Evolutionary conservation across 1,139 yeast species (phyloP).

Genomic region (Pichia inconspicua): DNA sequence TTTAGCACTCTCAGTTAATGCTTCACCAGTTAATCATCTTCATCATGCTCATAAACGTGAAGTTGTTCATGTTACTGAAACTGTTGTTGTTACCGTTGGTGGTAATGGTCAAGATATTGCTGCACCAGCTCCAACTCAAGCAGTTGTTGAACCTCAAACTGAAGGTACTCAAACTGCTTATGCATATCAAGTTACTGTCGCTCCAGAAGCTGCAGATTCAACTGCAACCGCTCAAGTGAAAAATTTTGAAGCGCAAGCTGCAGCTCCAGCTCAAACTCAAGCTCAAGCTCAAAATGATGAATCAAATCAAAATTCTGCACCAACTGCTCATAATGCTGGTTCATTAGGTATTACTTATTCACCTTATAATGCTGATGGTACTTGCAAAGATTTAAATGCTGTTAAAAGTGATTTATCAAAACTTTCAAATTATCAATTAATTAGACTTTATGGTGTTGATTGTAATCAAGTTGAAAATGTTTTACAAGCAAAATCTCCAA

Average conservation of each 20-base stretch:
- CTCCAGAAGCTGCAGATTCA: conserved; percentile 22
- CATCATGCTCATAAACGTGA: conserved; percentile 42
- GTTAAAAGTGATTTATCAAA: conserved; percentile 53
- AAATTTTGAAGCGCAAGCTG: conserved; percentile 17
- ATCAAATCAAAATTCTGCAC: conserved; percentile 23
- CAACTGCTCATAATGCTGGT: conserved; percentile 26
- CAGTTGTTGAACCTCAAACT: conserved; percentile 7
- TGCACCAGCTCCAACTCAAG: conserved; percentile 28
- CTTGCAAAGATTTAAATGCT: conserved; percentile 56
- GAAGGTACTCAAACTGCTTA: conserved; percentile 27
- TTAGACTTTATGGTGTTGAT: conserved; percentile 80
- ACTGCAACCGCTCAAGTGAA: conserved; percentile 24
- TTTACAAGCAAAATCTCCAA: conserved; percentile 48
- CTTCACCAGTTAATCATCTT: conserved; percentile 31
- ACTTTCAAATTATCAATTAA: conserved; percentile 47
- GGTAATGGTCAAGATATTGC: conserved; percentile 24
- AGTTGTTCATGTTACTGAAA: conserved; percentile 36
- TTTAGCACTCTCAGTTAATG: conserved; percentile 29
- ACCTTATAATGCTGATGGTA: conserved; percentile 66
- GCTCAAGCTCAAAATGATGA: conserved; percentile 21
- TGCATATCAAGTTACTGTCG: conserved; percentile 21
- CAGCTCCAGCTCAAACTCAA: conserved; percentile 8
- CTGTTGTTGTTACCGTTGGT: conserved; percentile 34
- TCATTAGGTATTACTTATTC: conserved; percentile 73
- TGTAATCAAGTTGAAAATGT: conserved; percentile 71